A percentile compares a stretch with the other conserved stretches of the same genome.
phyloP scores from a whole-genome alignment of 306 rosid species.

The Prunus kanzakura region DNA sequence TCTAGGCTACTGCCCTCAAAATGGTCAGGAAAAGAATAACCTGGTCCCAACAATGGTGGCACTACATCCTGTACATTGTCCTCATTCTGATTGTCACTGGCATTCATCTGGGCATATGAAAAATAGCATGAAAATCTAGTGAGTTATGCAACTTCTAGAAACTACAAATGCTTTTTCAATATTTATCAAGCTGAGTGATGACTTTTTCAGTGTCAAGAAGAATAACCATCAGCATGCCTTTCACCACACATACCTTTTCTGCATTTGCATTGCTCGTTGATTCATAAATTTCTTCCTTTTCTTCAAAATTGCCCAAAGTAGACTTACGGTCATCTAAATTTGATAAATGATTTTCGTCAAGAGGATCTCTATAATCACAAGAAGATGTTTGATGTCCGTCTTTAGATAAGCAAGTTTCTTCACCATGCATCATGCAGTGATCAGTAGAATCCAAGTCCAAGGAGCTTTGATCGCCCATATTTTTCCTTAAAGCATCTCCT shows the following conservation, averaged over 20 bases:
- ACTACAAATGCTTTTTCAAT: neutral
- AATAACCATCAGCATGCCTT: slow-evolving; percentile 7
- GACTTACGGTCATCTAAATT: slow-evolving; percentile 31
- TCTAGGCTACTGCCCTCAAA: slow-evolving; percentile 22
- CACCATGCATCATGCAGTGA: slow-evolving; percentile 33
- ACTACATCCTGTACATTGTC: neutral
- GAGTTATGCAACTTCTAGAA: neutral
- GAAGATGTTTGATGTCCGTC: slow-evolving; percentile 30
- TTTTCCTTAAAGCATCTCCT: slow-evolving; percentile 44
- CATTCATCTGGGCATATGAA: slow-evolving; percentile 28
- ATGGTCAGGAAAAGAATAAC: slow-evolving; percentile 29
- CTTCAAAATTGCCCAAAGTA: slow-evolving; percentile 22
- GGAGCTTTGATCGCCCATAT: slow-evolving; percentile 19
- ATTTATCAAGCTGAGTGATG: neutral
- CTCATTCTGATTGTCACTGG: neutral
- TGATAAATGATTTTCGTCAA: slow-evolving; percentile 30
- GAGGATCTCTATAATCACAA: slow-evolving; percentile 29
- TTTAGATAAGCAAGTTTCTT: slow-evolving; percentile 38
- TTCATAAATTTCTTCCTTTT: slow-evolving; percentile 29
- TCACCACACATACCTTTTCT: slow-evolving; percentile 22
- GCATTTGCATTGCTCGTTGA: slow-evolving; percentile 9
- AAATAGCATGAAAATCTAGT: neutral
- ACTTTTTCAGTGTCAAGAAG: neutral
- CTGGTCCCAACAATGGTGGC: slow-evolving; percentile 24
- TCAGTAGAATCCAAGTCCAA: slow-evolving; percentile 33